phyloP scores from a whole-genome alignment of 2,329 filamentous ascomycete species.

The Exophiala xenobiotica region DNA sequence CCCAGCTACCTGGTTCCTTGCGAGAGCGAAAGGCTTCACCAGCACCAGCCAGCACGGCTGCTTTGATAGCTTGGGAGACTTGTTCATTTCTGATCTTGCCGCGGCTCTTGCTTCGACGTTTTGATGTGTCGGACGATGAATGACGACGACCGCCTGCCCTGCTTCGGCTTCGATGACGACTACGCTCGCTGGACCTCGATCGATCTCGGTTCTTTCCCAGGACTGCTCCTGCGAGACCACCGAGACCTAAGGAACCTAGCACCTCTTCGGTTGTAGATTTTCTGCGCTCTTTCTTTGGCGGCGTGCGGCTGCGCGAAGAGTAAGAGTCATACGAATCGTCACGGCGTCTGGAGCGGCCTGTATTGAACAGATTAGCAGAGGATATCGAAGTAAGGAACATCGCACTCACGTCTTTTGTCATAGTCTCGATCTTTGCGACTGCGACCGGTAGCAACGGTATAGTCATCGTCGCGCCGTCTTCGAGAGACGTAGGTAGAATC shows the following conservation, averaged over 20 bases:
- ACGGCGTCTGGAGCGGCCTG: constrained; percentile 27
- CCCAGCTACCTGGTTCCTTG: constrained; percentile 86
- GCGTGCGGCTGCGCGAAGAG: constrained; percentile 41
- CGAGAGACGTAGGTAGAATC: constrained; percentile 41
- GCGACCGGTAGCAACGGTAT: constrained; percentile 32
- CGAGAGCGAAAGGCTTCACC: constrained; percentile 88
- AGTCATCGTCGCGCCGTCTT: constrained; percentile 48
- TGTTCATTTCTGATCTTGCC: constrained; percentile 50
- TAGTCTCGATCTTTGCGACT: constrained; percentile 21
- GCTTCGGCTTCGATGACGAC: constrained; percentile 53
- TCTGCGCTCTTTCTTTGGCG: constrained; percentile 36
- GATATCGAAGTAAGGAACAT: background rate
- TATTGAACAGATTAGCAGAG: constrained; percentile 12
- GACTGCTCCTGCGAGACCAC: constrained; percentile 52
- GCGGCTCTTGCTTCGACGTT: constrained; percentile 49
- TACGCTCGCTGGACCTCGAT: constrained; percentile 57
- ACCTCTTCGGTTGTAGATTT: constrained; percentile 51
- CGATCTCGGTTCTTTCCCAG: constrained; percentile 57
- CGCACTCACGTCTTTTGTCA: constrained; percentile 36
- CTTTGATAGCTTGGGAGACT: constrained; percentile 83
- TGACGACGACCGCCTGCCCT: constrained; percentile 36
- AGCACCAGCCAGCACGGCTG: constrained; percentile 83
- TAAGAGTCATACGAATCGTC: constrained; percentile 36
- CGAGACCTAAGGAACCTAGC: constrained; percentile 58
- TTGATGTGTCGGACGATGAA: constrained; percentile 54